These are phyloP conservation scores for Fusarium camptoceras DNA, from an alignment of 2,329 filamentous ascomycete genomes.

Conservation along the genomic window DNA sequence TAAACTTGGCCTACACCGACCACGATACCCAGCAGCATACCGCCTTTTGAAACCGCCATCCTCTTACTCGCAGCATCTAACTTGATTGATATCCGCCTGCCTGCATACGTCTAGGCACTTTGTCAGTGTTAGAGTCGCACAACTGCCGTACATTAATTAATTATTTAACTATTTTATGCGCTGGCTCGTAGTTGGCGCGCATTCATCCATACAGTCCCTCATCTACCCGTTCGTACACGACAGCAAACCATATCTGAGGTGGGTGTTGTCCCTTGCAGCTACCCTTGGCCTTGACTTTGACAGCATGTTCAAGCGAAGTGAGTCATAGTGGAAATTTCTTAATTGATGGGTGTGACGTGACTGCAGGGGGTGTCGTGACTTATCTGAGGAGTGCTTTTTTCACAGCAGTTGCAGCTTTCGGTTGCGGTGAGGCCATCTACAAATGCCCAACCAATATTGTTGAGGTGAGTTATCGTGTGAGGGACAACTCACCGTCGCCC, in stretches of 20 bases:
- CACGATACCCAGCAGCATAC: conserved; percentile 27
- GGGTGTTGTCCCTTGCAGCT: conserved; percentile 34
- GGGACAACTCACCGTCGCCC: conserved; percentile 13
- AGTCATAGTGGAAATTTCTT: conserved; percentile 9
- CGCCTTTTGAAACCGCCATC: conserved; percentile 39
- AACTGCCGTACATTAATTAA: background rate
- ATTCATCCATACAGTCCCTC: conserved; percentile 20
- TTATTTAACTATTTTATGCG: conserved; percentile 5
- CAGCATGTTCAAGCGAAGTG: conserved; percentile 1
- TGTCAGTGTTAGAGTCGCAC: conserved; percentile 14
- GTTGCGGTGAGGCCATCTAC: conserved; percentile 36
- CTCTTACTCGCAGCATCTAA: conserved; percentile 20
- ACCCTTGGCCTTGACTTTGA: conserved; percentile 16
- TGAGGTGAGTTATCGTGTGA: conserved; percentile 1
- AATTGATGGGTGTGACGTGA: conserved; percentile 18
- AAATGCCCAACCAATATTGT: conserved; percentile 7
- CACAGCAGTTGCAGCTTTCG: conserved; percentile 2
- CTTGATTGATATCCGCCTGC: background rate
- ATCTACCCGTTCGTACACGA: conserved; percentile 36
- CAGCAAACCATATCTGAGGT: conserved; percentile 21
- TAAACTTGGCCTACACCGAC: conserved; percentile 33
- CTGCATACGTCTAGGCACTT: conserved; percentile 17
- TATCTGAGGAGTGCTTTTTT: conserved; percentile 7
- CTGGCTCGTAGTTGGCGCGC: conserved; percentile 30
- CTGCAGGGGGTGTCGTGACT: background rate